phyloP scores from a whole-genome alignment of 495 filamentous ascomycete species.

The Achaetomiella virescens region DNA sequence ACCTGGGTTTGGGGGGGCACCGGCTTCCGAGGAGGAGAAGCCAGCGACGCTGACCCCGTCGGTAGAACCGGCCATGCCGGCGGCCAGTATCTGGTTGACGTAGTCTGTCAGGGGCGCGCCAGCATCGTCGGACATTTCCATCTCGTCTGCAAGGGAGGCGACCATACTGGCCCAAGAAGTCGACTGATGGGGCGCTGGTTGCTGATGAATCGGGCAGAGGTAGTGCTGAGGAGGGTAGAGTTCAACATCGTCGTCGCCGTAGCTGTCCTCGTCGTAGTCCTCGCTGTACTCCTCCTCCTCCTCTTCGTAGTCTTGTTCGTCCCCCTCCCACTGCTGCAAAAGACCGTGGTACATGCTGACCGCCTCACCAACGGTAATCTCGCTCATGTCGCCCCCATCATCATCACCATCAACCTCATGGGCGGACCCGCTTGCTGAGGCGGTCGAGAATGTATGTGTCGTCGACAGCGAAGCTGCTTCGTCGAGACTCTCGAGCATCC shows the following conservation, averaged over 20 bases:
- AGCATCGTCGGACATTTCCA: slow-evolving; percentile 4
- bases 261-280: slow-evolving; percentile 18
- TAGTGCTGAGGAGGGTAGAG: slow-evolving; percentile 17
- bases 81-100: slow-evolving; percentile 15
- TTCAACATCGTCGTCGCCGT: slow-evolving; percentile 19
- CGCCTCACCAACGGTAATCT: not conserved
- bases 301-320: slow-evolving; percentile 15
- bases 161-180: slow-evolving; percentile 5
- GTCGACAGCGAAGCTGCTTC: not conserved
- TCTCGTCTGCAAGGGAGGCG: slow-evolving; percentile 19
- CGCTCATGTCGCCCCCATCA: slow-evolving; percentile 1
- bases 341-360: not conserved
- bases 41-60: slow-evolving; percentile 1
- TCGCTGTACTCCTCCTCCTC: slow-evolving; percentile 22
- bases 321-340: slow-evolving; percentile 16
- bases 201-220: slow-evolving; percentile 4
- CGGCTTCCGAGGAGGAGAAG: not conserved
- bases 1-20: not conserved
- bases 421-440: not conserved
- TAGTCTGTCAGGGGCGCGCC: not conserved
- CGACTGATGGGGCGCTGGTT: slow-evolving; percentile 1
- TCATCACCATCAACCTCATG: not conserved
- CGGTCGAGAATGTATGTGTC: not conserved
- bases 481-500: slow-evolving; percentile 2
- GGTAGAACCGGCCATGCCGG: slow-evolving; percentile 10